These are phyloP conservation scores for Didymella exigua DNA, from an alignment of 2,329 filamentous ascomycete species.

Conservation along the genomic window DNA sequence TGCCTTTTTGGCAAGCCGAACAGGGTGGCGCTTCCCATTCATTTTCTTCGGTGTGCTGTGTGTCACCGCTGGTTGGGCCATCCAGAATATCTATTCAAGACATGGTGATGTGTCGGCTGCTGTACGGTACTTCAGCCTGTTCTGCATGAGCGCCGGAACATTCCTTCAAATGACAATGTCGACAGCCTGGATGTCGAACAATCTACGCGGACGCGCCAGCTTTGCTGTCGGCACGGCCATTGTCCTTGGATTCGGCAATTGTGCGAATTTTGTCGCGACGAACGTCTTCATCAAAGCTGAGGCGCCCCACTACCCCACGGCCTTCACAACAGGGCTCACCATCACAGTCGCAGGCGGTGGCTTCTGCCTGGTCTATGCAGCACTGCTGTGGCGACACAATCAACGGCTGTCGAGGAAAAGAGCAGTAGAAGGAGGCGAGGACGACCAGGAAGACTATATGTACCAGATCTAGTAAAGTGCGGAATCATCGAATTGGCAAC, in stretches of 20 bases:
- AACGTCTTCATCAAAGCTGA: constrained; percentile 41
- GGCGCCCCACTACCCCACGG: constrained; percentile 35
- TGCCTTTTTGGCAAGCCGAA: constrained; percentile 33
- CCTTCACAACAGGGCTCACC: constrained; percentile 44
- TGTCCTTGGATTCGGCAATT: constrained; percentile 54
- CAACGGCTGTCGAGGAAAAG: constrained; percentile 46
- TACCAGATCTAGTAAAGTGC: constrained; percentile 30
- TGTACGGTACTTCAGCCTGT: constrained; percentile 54
- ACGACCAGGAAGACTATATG: constrained; percentile 31
- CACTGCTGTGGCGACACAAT: constrained; percentile 59
- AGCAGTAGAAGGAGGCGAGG: constrained; percentile 23
- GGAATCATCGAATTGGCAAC: not conserved
- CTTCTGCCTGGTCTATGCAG: constrained; percentile 39
- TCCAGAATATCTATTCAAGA: constrained; percentile 53
- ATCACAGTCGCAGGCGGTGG: constrained; percentile 34
- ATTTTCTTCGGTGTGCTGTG: constrained; percentile 41
- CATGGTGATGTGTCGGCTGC: constrained; percentile 54
- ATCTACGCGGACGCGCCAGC: constrained; percentile 42
- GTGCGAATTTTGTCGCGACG: constrained; percentile 62
- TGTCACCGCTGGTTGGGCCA: constrained; percentile 57
- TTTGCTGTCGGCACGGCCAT: constrained; percentile 27
- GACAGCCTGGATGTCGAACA: constrained; percentile 61
- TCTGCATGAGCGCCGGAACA: constrained; percentile 46
- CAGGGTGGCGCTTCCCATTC: constrained; percentile 39
- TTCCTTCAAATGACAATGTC: constrained; percentile 62